Evolutionary conservation across 768 basidiomycete species (phyloP).

Genomic region (Cubamyces lactineus): DNA sequence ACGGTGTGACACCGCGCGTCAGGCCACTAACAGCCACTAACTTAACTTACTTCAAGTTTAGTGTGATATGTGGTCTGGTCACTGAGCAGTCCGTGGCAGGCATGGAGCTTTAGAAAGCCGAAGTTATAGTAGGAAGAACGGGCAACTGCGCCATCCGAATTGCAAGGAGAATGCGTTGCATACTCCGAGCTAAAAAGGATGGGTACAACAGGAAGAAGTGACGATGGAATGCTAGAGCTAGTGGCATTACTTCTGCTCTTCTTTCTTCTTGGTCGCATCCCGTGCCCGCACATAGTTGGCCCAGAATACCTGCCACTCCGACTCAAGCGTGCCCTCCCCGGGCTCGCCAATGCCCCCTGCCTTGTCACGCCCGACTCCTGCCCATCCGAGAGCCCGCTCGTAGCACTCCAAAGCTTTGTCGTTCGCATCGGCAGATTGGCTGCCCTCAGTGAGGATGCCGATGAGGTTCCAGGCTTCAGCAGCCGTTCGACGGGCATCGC

Average conservation of each 20-base stretch:
- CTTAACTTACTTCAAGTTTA: too few relatives aligned
- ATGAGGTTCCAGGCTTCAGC: slow-evolving; percentile 77
- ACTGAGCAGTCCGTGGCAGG: too few relatives aligned
- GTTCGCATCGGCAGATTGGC: slow-evolving; percentile 32
- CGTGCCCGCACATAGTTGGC: slow-evolving; percentile 61
- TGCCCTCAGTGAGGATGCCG: slow-evolving; percentile 63
- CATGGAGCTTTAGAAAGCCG: not conserved
- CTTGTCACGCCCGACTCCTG: slow-evolving; percentile 47
- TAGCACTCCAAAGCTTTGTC: slow-evolving; percentile 63
- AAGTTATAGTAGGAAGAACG: not conserved
- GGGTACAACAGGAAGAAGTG: not conserved
- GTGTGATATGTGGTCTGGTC: too few relatives aligned
- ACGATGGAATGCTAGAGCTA: not conserved
- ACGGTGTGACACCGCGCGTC: slow-evolving; percentile 17
- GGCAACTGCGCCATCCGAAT: too few relatives aligned
- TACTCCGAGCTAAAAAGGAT: too few relatives aligned
- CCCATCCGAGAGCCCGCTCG: slow-evolving; percentile 71
- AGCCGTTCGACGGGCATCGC: slow-evolving; percentile 70
- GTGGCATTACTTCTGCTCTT: slow-evolving; percentile 13
- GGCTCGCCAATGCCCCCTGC: slow-evolving; percentile 44
- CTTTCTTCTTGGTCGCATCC: slow-evolving; percentile 23
- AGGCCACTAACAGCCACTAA: too few relatives aligned
- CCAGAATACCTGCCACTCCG: slow-evolving; percentile 65
- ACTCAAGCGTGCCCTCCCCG: slow-evolving; percentile 56
- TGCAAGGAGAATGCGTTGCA: too few relatives aligned